These are phyloP conservation scores for Chytriomyces confervae DNA, from an alignment of 192 early-diverging fungal species.

Conservation along the genomic window DNA sequence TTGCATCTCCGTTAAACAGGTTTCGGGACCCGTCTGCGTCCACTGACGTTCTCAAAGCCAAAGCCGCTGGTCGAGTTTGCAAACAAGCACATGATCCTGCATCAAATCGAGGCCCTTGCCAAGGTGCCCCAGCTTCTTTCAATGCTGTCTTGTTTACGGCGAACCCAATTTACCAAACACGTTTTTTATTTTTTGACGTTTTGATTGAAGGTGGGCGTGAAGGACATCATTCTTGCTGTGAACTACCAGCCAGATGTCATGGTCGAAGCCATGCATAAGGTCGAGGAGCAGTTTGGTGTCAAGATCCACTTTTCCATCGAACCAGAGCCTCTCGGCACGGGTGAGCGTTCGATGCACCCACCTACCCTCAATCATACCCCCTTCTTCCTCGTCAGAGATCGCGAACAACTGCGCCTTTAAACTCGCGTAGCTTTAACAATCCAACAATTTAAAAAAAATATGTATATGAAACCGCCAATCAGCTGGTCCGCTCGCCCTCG, in stretches of 20 bases:
- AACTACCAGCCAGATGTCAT: conserved; percentile 99
- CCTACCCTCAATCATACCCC: no score
- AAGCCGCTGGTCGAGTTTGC: conserved; percentile 99
- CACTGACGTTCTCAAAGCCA: conserved; percentile 93
- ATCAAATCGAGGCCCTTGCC: conserved; percentile 96
- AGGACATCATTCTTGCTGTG: conserved; percentile 96
- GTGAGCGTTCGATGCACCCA: conserved; percentile 28
- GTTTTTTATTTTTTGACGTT: no score
- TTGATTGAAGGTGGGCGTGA: conserved; percentile 85
- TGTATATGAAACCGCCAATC: conserved; percentile 41
- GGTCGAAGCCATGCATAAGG: conserved; percentile 90
- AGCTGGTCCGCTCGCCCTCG: conserved; percentile 92
- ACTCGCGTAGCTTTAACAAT: no score
- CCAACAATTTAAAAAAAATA: neutral
- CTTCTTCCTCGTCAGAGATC: no score
- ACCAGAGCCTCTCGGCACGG: conserved; percentile 95
- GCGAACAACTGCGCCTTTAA: no score
- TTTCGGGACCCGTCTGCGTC: conserved; percentile 97
- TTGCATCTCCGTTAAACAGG: conserved; percentile 54
- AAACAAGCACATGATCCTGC: conserved; percentile 98
- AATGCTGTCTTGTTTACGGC: no score
- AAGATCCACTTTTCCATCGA: conserved; percentile 97
- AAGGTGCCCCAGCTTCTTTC: conserved; percentile 67
- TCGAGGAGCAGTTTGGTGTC: conserved; percentile 88
- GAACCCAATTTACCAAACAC: no score